phyloP scores from a whole-genome alignment of 495 filamentous ascomycete genomes.

The Podospora didyma region DNA sequence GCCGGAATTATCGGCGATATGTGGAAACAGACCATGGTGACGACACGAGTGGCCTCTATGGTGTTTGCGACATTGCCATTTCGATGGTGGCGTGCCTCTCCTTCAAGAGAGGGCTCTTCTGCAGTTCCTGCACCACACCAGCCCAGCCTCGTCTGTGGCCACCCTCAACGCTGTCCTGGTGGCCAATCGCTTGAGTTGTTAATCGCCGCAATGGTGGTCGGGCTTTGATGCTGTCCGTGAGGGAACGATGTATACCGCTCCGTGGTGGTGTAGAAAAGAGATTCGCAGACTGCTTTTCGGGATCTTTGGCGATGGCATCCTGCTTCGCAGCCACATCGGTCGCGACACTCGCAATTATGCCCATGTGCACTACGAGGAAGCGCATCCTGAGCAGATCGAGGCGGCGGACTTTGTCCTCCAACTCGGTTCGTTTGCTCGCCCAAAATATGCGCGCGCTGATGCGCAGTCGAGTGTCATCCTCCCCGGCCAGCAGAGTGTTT shows the following conservation, averaged over 20 bases:
- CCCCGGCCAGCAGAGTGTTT: constrained; percentile 41
- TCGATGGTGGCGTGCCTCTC: constrained; percentile 51
- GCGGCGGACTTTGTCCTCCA: constrained; percentile 51
- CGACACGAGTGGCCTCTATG: not conserved
- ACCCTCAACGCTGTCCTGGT: constrained; percentile 34
- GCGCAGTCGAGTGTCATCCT: constrained; percentile 38
- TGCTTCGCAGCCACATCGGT: constrained; percentile 31
- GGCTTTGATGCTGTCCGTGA: constrained; percentile 37
- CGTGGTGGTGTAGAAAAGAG: constrained; percentile 2
- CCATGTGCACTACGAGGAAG: constrained; percentile 52
- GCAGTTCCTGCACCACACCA: constrained; percentile 50
- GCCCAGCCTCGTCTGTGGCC: constrained; percentile 45
- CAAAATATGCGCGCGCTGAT: constrained; percentile 44
- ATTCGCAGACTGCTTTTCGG: constrained; percentile 19
- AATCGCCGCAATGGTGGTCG: constrained; percentile 40
- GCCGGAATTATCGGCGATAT: not conserved
- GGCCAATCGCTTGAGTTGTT: constrained; percentile 41
- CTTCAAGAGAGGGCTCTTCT: constrained; percentile 46
- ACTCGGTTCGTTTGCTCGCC: constrained; percentile 38
- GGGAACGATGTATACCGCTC: constrained; percentile 22
- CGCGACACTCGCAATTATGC: constrained; percentile 43
- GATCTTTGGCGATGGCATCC: constrained; percentile 24
- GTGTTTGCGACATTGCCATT: constrained; percentile 32
- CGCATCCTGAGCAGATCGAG: constrained; percentile 59
- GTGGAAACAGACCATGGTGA: not conserved